Evolutionary conservation across 805 yeast genomes (phyloP).

Genomic region (Nakazawaea pomicola): DNA sequence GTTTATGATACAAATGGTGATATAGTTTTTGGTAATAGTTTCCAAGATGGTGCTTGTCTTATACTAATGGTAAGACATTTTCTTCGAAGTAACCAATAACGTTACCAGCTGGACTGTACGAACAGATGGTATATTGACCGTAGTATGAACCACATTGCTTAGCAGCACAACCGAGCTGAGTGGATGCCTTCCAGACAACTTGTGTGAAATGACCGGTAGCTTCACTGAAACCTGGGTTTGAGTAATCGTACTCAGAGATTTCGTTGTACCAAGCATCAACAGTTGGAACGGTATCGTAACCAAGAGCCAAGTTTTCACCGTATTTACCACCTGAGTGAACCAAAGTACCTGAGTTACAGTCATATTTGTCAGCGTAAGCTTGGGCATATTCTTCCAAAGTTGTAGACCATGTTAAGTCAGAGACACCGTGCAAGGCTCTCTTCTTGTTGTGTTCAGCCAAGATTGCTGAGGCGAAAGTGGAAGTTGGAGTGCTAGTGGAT

Average conservation of each 20-base stretch:
- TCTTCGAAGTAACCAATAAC: conserved; percentile 26
- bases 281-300: conserved; percentile 47
- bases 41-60: background rate
- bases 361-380: conserved; percentile 47
- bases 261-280: conserved; percentile 77
- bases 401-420: conserved; percentile 51
- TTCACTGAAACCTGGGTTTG: conserved; percentile 43
- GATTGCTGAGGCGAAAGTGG: conserved; percentile 30
- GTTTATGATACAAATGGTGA: background rate
- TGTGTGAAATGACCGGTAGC: conserved; percentile 75
- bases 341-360: conserved; percentile 57
- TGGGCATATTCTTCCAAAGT: conserved; percentile 52
- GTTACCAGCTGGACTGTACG: conserved; percentile 79
- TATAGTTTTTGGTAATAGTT: background rate
- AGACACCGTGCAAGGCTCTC: conserved; percentile 51
- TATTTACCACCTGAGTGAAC: conserved; percentile 61
- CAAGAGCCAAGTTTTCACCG: conserved; percentile 78
- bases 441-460: conserved; percentile 57
- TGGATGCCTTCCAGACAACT: conserved; percentile 60
- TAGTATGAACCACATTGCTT: conserved; percentile 41
- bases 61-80: conserved; percentile 15
- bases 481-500: conserved; percentile 16
- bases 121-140: conserved; percentile 66
- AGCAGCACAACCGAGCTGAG: conserved; percentile 63
- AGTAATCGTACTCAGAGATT: conserved; percentile 48